These are phyloP conservation scores for Zygotorulaspora danielsina DNA, from an alignment of 805 yeast genomes.

Conservation along the genomic window DNA sequence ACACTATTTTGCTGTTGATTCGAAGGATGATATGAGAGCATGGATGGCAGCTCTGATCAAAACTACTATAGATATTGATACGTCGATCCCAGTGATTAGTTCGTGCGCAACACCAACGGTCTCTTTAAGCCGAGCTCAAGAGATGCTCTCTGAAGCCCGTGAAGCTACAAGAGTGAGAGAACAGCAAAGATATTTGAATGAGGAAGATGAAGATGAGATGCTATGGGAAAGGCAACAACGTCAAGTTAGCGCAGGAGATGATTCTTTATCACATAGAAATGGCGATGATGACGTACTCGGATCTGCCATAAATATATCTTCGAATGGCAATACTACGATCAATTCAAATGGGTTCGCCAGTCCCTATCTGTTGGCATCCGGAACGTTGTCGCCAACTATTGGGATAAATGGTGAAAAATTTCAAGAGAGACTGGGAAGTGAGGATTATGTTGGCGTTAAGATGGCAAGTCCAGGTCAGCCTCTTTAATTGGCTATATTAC, in stretches of 20 bases:
- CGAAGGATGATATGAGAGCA: conserved; percentile 82
- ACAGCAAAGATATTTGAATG: conserved; percentile 35
- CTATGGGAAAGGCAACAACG: conserved; percentile 33
- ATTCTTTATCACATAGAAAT: conserved; percentile 15
- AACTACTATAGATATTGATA: conserved; percentile 95
- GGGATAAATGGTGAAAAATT: conserved; percentile 14
- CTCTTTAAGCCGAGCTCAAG: conserved; percentile 81
- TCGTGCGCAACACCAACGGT: conserved; percentile 96
- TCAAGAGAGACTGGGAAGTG: conserved; percentile 8
- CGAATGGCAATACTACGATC: conserved; percentile 22
- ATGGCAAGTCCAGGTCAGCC: conserved; percentile 2
- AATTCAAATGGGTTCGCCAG: conserved; percentile 53
- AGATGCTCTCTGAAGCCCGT: conserved; percentile 73
- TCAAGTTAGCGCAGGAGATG: conserved; percentile 9
- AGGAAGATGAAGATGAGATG: conserved; percentile 30
- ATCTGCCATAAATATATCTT: conserved; percentile 15
- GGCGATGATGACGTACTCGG: conserved; percentile 20
- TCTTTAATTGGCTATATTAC: background rate
- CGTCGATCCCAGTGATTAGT: conserved; percentile 82
- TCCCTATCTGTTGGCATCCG: conserved; percentile 64
- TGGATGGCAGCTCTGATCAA: conserved; percentile 96
- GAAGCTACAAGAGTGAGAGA: conserved; percentile 62
- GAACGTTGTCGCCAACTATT: conserved; percentile 49
- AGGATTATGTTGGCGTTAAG: conserved; percentile 5
- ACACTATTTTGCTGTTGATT: conserved; percentile 93